These are phyloP conservation scores for Entoloma clypeatum DNA, from an alignment of 1,284 basidiomycete genomes.

Conservation along the genomic window DNA sequence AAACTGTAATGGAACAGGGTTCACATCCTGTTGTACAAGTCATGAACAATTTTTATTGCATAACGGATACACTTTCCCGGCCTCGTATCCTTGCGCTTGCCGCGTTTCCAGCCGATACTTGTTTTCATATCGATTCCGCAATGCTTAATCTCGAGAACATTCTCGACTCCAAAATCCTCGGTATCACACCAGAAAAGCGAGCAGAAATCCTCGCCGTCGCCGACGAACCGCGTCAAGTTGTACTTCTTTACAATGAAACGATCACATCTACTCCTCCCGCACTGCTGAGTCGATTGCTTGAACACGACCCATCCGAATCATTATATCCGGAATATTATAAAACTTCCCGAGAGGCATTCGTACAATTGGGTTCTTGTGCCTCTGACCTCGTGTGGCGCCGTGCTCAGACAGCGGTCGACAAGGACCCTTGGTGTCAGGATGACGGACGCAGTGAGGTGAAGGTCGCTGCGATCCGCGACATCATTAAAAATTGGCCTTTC, in stretches of 20 bases:
- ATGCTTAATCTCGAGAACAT: slow-evolving; percentile 38
- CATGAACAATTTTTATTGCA: slow-evolving; percentile 43
- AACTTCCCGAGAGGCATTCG: slow-evolving; percentile 41
- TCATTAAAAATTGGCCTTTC: slow-evolving; percentile 55
- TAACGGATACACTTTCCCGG: slow-evolving; percentile 29
- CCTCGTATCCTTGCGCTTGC: slow-evolving; percentile 45
- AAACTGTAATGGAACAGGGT: slow-evolving; percentile 27
- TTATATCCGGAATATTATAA: slow-evolving; percentile 40
- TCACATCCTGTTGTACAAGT: slow-evolving; percentile 38
- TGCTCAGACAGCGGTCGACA: slow-evolving; percentile 40
- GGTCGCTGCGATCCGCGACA: slow-evolving; percentile 31
- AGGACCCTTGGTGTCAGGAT: slow-evolving; percentile 23
- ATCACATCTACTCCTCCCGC: slow-evolving; percentile 23
- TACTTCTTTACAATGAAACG: slow-evolving; percentile 41
- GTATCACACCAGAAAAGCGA: slow-evolving; percentile 29
- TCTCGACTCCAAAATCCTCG: slow-evolving; percentile 36
- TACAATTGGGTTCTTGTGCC: slow-evolving; percentile 59
- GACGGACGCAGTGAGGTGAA: slow-evolving; percentile 34
- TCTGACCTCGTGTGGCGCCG: slow-evolving; percentile 63
- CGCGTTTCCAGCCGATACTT: slow-evolving; percentile 27
- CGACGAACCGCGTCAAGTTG: slow-evolving; percentile 38
- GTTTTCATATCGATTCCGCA: slow-evolving; percentile 29
- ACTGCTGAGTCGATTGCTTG: slow-evolving; percentile 32
- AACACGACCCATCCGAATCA: slow-evolving; percentile 35
- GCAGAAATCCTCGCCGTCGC: slow-evolving; percentile 28